Base-by-base conservation (phyloP, 1,139 yeast species). In the Meyerozyma carpophila region DNA sequence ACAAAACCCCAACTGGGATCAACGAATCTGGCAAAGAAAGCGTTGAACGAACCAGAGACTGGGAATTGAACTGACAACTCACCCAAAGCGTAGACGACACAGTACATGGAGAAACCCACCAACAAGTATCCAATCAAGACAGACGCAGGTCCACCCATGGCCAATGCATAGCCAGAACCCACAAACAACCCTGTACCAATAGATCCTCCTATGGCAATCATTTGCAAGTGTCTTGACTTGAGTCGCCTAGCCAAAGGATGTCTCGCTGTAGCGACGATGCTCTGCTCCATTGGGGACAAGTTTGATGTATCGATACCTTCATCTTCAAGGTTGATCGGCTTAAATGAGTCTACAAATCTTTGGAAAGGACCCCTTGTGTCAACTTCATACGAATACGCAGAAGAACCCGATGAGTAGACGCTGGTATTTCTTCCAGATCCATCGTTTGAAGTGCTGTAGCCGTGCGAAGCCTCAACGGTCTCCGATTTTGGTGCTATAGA, bases 131-230 rank as follows among this genome's bases (percentile, higher is more conserved):
- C 82, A 45, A 82, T 75, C 28, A 82, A 66, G 38, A 81, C 59
- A 40, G 82, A 72, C 3, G 82, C 89, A 11, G 93, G 91, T 37
- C 93, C 93, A 59, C 87, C 86, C 16, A 66, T 70, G 44, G 75
- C 68, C 49, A 89, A 67, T 2, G 85, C 84, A 43, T 75, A 73
- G 26, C 95, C 95, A 47, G 84, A 77, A 45, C 89, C 84, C 10
- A 88, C 85, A 54, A 74, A 74, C 44, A 75, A 54, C 64, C 65
- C 54, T 54, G 67, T 50, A 47, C 70, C 68, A 43, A 71, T 70
- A 42, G 68, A 57, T 40, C 76, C 76, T 42, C 75, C 76, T 46
- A 71, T 63, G 39, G 76, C 74, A 49, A 70, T 69, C 75, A 69
- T 68, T 47, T 68, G 73, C 45, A 71, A 59, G 50, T 71, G 76